Evolutionary conservation across 1,284 basidiomycete genomes (phyloP), one percentile per base, ranked within the genome.

Genomic region (Laetiporus sulphureus): DNA sequence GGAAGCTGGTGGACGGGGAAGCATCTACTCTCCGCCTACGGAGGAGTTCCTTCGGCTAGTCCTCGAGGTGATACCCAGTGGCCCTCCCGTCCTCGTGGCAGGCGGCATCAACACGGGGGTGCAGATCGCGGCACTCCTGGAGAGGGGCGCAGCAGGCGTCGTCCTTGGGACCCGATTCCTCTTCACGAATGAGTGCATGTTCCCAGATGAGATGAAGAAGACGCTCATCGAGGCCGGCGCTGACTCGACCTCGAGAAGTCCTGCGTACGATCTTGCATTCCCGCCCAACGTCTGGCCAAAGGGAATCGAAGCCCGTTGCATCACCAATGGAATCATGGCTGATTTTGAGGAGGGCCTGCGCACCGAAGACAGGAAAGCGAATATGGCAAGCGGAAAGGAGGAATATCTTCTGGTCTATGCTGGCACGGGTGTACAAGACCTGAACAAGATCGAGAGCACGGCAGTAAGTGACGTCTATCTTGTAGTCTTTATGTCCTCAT

Each of bases 1-100:
- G 48, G 86, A 89, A 63, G 72, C 83, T 25, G 86, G 86, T 4
- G 86, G 85, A 25, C 85, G 89, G 58, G 85, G 84, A 11, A 62
- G 68, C 36, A 50, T 59, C 34, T 56, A 67, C 34, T 73, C 81
- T 15, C 73, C 76, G 38, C 73, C 83, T 4, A 64, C 83, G 23
- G 60, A 78, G 42, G 72, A 70, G 16, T 62, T 89, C 25, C 53
- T 87, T 40, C 70, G 79, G n/a, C 64, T 69, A 40, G 67, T 84
- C 50, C 58, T 77, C 21, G 56, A 66, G n/a, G 59, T 60, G 12
- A 47, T 75, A 7, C 64, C 72, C 4, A 60, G 63, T 34, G 59
- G 63, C 3, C 75, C 77, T 0, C 74, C 73, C 1, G 53, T 89
- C 36, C 59, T 89, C 25, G 83, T 77, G 11, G 79, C 79, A 12